phyloP scores from a whole-genome alignment of 1,284 basidiomycete genomes.

The Moesziomyces antarcticus region DNA sequence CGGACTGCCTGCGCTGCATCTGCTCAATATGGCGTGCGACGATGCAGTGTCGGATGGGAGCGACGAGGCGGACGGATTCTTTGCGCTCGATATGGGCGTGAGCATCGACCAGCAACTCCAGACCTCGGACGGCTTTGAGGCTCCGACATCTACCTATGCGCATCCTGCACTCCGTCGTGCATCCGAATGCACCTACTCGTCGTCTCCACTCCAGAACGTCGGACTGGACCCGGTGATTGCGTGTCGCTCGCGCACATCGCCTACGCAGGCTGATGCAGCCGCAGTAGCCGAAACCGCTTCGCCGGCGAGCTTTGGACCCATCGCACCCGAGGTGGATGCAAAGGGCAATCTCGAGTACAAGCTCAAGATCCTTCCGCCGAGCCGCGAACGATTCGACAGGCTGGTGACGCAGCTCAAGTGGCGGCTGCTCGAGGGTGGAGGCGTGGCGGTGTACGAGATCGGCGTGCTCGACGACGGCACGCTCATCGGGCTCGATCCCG shows the following conservation, averaged over 20 bases:
- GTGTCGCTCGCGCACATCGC: constrained; percentile 28
- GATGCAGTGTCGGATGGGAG: constrained; percentile 31
- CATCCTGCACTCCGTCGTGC: constrained; percentile 27
- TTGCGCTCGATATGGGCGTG: constrained; percentile 55
- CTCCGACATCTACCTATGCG: constrained; percentile 7
- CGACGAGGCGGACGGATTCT: constrained; percentile 54
- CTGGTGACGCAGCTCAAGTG: constrained; percentile 67
- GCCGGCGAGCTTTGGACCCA: constrained; percentile 33
- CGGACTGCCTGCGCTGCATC: constrained; percentile 26
- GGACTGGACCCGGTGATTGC: constrained; percentile 38
- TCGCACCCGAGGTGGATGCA: constrained; percentile 63
- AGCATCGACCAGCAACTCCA: constrained; percentile 45
- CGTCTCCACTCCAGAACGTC: constrained; percentile 28
- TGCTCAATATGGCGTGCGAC: constrained; percentile 45
- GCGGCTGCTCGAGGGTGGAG: constrained; percentile 65
- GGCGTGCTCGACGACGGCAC: constrained; percentile 67
- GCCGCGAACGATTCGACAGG: constrained; percentile 60
- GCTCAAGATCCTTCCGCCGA: constrained; percentile 63
- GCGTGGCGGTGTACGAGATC: constrained; percentile 64
- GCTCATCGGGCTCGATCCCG: constrained; percentile 53
- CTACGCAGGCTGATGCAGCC: neutral
- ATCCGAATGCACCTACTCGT: constrained; percentile 31
- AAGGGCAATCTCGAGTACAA: constrained; percentile 67
- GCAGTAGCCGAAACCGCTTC: constrained; percentile 3
- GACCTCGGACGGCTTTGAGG: neutral